Base-by-base conservation (phyloP, 768 basidiomycete species). In the Pholiota conissans region DNA sequence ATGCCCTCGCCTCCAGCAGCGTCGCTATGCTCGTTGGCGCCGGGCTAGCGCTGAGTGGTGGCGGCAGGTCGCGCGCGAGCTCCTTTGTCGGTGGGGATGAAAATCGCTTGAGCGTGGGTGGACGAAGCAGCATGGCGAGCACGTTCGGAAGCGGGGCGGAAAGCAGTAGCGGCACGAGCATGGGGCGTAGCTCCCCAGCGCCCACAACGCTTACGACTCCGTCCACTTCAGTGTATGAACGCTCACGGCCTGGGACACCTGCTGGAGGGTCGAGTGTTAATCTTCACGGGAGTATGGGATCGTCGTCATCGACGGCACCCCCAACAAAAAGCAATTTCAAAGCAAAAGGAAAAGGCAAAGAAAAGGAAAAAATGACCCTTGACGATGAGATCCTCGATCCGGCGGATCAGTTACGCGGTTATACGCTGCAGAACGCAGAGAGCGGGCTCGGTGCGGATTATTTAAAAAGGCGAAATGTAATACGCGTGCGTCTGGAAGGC, bases 381-480 rank as follows among this genome's bases (percentile, higher is more conserved):
- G 52, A 52, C 27, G 52, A 52, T 10, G 75, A 78, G n/a, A 32
- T 32, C 30, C 84, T 81, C 8, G 74, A 80, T 29, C 64, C 72
- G 26, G 70, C 72, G 16, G 81, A 88, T 64, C 68, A 95, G 49
- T 69, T 95, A 51, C 81, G 79, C 49, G 73, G 79, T 52, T 98
- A 97, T 68, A 86, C 91, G 20, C 76, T 98, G 71, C 93, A 96
- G 70, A 73, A 90, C 63, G 93, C 94, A 6, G 95, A 98, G 78
- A 93, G 92, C 59, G 97, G 97, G 20, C 71, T 99, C 34, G 97
- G 93, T 29, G 94, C 91, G 58, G 97, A 99, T 71, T 99, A 99
- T 73, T 34, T 85, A 61, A 98, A 98, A 80, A 79, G 95, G 61
- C 89, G 85, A 77, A 91, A 98, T 70, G 96, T 98, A 45, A 94